A percentile compares a stretch with the other conserved stretches of the same genome.
Conservation (phyloP, 2,329 filamentous ascomycete species). For the Stagonosporopsis rhizophila region DNA sequence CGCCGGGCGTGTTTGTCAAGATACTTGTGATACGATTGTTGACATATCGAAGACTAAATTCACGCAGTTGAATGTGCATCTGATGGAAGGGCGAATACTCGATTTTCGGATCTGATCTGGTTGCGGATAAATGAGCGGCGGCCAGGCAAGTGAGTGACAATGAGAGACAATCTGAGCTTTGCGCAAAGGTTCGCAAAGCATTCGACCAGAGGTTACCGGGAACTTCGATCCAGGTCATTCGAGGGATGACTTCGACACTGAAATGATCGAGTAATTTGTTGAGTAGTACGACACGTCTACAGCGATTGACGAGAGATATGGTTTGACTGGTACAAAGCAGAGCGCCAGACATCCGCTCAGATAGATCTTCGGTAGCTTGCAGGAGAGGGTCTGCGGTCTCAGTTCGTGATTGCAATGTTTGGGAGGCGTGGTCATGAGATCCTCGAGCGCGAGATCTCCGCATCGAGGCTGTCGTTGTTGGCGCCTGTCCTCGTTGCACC, state of each 20-base stretch:
- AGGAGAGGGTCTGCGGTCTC: not conserved
- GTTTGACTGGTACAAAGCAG: not conserved
- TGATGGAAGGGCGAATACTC: not conserved
- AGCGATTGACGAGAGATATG: not conserved
- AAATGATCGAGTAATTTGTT: not conserved
- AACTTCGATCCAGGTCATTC: not conserved
- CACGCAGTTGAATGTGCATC: not conserved
- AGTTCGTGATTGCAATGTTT: too few species aligned
- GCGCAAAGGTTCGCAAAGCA: not conserved
- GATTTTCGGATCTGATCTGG: not conserved
- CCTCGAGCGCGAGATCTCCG: not conserved
- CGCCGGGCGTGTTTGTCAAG: not conserved
- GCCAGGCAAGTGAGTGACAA: not conserved
- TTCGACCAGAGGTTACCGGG: not conserved
- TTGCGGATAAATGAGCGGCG: not conserved
- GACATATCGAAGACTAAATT: not conserved
- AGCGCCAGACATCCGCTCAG: not conserved
- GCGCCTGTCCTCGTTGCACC: not conserved
- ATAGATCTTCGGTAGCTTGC: not conserved
- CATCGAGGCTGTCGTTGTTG: not conserved
- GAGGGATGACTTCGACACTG: not conserved
- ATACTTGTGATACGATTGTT: not conserved
- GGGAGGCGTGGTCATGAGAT: not conserved
- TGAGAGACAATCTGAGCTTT: not conserved
- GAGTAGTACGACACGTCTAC: not conserved